phyloP scores from a whole-genome alignment of 257 asterid genomes.

The Solanum chmielewskii region DNA sequence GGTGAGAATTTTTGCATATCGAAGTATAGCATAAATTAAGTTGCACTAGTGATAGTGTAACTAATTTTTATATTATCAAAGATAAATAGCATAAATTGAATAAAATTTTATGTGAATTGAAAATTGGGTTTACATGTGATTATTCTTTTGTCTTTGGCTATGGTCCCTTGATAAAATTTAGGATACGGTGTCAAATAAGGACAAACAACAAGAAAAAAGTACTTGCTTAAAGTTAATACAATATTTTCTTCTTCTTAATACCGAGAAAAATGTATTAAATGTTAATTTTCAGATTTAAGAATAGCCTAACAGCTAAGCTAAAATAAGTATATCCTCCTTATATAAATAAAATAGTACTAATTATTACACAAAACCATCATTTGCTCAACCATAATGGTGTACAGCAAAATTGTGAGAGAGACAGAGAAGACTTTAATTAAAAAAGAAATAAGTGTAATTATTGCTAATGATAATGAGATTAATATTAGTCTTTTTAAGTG shows the following conservation, averaged over 20 bases:
- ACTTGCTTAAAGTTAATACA: background rate
- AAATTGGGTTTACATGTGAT: background rate
- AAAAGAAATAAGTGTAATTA: background rate
- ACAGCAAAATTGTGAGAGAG: background rate
- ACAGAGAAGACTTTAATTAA: background rate
- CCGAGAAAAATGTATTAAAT: background rate
- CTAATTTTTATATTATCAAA: background rate
- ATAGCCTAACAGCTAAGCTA: background rate
- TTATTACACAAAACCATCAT: background rate
- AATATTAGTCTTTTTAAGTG: background rate
- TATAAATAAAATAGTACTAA: background rate
- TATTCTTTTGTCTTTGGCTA: background rate
- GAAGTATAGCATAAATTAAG: background rate
- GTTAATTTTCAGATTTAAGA: background rate
- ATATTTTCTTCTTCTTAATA: background rate
- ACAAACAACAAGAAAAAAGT: background rate
- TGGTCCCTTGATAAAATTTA: background rate
- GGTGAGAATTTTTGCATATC: background rate
- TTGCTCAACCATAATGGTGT: background rate
- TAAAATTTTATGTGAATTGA: background rate
- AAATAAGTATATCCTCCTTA: background rate
- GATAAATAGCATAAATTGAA: background rate
- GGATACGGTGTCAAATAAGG: background rate
- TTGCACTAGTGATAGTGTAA: background rate
- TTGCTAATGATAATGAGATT: background rate